These are phyloP conservation scores for Trametes punicea DNA, from an alignment of 768 basidiomycete species.

Conservation along the genomic window DNA sequence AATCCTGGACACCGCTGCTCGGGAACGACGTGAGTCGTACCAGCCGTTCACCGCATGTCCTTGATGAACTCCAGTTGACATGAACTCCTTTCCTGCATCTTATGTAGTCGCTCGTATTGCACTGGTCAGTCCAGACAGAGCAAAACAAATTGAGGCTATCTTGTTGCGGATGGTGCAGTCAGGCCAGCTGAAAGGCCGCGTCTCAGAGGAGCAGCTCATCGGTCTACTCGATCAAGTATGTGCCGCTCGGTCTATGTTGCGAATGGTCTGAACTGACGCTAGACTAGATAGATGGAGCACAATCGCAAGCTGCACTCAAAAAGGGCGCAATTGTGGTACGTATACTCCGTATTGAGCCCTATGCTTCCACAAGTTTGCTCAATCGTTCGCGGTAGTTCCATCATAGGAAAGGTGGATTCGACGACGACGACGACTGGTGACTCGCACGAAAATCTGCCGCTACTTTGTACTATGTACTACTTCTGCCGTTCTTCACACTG, in stretches of 20 bases:
- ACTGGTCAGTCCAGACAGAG: conserved; percentile 80
- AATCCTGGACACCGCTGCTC: conserved; percentile 70
- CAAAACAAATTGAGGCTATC: conserved; percentile 75
- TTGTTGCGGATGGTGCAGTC: conserved; percentile 80
- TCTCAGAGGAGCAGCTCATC: conserved; percentile 80
- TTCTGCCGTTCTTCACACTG: neutral
- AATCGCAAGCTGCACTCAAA: conserved; percentile 33
- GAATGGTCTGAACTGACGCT: neutral
- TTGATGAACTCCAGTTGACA: neutral
- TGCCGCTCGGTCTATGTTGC: neutral
- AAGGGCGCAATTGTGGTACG: conserved; percentile 42
- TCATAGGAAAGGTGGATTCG: conserved; percentile 34
- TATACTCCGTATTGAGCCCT: neutral
- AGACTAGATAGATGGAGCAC: conserved; percentile 43
- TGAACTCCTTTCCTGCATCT: neutral
- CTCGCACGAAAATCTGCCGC: conserved; percentile 13
- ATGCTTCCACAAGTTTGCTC: neutral
- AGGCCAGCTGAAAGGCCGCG: conserved; percentile 73
- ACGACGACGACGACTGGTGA: conserved; percentile 34
- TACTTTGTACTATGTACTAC: conserved; percentile 1
- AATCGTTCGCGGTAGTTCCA: conserved; percentile 26
- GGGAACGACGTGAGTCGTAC: conserved; percentile 64
- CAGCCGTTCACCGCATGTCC: neutral
- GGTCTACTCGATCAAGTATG: conserved; percentile 80
- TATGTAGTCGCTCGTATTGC: conserved; percentile 79